These are phyloP conservation scores for Cyberlindnera mississippiensis DNA, from an alignment of 805 yeast species.

Conservation along the genomic window DNA sequence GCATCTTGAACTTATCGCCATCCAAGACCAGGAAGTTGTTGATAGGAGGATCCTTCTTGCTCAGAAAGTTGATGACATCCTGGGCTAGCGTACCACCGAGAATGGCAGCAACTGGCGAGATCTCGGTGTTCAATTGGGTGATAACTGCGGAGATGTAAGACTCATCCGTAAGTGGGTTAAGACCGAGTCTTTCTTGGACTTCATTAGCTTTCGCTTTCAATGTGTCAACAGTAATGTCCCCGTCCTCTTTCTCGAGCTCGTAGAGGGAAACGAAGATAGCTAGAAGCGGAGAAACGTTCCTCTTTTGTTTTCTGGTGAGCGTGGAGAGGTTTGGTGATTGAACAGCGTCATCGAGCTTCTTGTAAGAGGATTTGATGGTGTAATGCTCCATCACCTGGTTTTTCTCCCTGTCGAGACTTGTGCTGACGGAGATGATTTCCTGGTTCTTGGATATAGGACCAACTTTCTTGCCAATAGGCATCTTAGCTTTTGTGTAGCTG, in stretches of 20 bases:
- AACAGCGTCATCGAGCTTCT: conserved; percentile 35
- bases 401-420: conserved; percentile 31
- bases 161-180: conserved; percentile 38
- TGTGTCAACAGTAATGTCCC: conserved; percentile 23
- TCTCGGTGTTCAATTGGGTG: conserved; percentile 54
- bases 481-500: conserved; percentile 46
- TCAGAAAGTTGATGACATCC: conserved; percentile 79
- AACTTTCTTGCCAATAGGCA: conserved; percentile 43
- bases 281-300: conserved; percentile 48
- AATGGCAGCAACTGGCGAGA: conserved; percentile 81
- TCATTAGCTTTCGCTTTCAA: conserved; percentile 30
- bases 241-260: conserved; percentile 32
- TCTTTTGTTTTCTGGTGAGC: conserved; percentile 38
- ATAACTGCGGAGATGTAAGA: conserved; percentile 39
- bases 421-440: conserved; percentile 38
- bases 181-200: conserved; percentile 37
- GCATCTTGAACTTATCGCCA: conserved; percentile 68
- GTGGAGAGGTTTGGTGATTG: conserved; percentile 22
- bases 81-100: conserved; percentile 89
- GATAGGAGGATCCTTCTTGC: conserved; percentile 73
- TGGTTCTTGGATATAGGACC: conserved; percentile 45
- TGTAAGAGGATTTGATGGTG: conserved; percentile 35
- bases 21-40: conserved; percentile 80
- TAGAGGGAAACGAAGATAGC: conserved; percentile 60
- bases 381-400: conserved; percentile 35